Evolutionary conservation across 768 basidiomycete species (phyloP).

Genomic region (Boletus reticuloceps): DNA sequence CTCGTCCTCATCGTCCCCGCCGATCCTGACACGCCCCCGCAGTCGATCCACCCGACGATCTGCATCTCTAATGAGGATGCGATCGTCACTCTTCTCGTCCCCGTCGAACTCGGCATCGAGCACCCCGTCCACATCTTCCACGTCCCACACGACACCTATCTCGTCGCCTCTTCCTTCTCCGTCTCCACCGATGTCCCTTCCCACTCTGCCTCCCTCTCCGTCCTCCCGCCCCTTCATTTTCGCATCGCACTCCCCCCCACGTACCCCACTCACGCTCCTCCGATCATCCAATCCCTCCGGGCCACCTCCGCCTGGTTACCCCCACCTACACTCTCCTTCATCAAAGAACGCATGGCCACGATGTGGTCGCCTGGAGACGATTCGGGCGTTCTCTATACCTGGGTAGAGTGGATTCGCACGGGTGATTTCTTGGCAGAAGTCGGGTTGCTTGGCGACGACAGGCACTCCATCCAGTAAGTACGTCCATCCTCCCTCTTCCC

Average conservation of each 20-base stretch:
- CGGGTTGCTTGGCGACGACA: constrained; percentile 36
- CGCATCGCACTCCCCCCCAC: constrained; percentile 48
- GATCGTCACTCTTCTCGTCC: constrained; percentile 46
- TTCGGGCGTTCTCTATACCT: constrained; percentile 60
- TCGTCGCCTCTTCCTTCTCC: not conserved
- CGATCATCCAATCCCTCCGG: constrained; percentile 52
- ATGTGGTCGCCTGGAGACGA: constrained; percentile 53
- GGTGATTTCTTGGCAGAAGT: constrained; percentile 59
- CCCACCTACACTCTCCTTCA: constrained; percentile 20
- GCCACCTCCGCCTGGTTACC: constrained; percentile 62
- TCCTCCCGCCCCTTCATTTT: constrained; percentile 64
- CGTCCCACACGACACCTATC: constrained; percentile 8
- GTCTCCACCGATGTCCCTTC: not conserved
- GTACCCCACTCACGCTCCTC: constrained; percentile 57
- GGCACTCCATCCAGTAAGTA: constrained; percentile 29
- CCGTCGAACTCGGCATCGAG: constrained; percentile 54
- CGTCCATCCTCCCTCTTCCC: constrained; percentile 8
- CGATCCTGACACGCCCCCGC: constrained; percentile 7
- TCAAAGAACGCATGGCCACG: constrained; percentile 42
- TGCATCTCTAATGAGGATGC: constrained; percentile 46
- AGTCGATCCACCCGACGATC: constrained; percentile 79
- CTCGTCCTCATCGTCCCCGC: not conserved
- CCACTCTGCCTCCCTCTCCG: constrained; percentile 36
- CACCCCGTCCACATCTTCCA: constrained; percentile 37
- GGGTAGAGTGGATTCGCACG: constrained; percentile 69